Conservation (phyloP, 495 filamentous ascomycete species). For the Aspergillus biplanus region DNA sequence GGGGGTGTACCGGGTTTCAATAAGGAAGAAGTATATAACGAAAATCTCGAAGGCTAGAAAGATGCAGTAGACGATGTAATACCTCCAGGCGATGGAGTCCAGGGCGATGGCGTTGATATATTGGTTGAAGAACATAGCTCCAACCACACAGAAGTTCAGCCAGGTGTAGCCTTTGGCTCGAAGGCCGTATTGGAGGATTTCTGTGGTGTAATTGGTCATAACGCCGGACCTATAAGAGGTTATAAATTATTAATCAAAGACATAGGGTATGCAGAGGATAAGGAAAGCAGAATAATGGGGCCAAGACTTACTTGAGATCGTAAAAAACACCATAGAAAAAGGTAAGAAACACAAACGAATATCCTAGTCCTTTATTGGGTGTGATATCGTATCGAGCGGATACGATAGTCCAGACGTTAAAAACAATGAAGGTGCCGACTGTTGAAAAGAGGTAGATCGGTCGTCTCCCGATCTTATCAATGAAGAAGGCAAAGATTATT, state of each 20-base stretch:
- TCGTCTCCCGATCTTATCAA: slow-evolving; percentile 3
- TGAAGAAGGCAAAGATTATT: slow-evolving; percentile 13
- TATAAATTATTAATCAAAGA: neutral
- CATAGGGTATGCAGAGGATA: too few species aligned
- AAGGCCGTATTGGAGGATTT: slow-evolving; percentile 10
- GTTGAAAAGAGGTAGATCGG: slow-evolving; percentile 10
- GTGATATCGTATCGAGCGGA: slow-evolving; percentile 7
- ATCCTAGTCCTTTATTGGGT: slow-evolving; percentile 6
- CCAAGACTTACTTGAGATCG: slow-evolving; percentile 6
- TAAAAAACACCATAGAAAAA: slow-evolving; percentile 11
- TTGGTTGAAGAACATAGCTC: slow-evolving; percentile 4
- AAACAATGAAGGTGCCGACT: slow-evolving; percentile 6
- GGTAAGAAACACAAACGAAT: slow-evolving; percentile 9
- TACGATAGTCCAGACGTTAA: slow-evolving; percentile 11
- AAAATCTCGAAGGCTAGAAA: neutral
- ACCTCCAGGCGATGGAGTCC: slow-evolving; percentile 2
- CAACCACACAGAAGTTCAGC: slow-evolving; percentile 8
- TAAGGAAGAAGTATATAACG: neutral
- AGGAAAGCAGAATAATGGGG: too few species aligned
- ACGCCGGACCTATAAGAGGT: slow-evolving; percentile 5
- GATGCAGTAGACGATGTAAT: slow-evolving; percentile 6
- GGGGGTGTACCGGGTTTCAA: neutral
- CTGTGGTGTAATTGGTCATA: slow-evolving; percentile 6
- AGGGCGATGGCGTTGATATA: slow-evolving; percentile 9
- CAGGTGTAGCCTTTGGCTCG: slow-evolving; percentile 11